A percentile compares a stretch with the other conserved stretches of the same genome.
These are phyloP conservation scores for Dothistroma pini DNA, from an alignment of 2,329 filamentous ascomycete genomes.

Conservation along the genomic window DNA sequence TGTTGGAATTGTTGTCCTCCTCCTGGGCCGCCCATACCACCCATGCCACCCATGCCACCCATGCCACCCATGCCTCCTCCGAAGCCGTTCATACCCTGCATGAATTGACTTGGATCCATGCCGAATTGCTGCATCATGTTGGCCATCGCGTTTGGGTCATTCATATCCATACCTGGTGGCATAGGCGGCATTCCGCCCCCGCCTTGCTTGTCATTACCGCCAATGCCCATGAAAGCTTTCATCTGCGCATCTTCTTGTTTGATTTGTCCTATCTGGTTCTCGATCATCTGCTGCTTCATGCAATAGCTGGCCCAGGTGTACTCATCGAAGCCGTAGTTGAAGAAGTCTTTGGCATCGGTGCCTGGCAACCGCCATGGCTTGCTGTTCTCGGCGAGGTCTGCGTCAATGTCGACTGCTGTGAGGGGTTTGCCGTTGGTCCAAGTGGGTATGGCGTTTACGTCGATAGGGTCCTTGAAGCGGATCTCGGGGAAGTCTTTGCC, in stretches of 20 bases:
- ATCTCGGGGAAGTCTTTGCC: constrained; percentile 64
- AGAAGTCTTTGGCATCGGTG: constrained; percentile 93
- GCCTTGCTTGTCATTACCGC: constrained; percentile 18
- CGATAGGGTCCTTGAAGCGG: constrained; percentile 64
- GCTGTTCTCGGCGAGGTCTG: constrained; percentile 61
- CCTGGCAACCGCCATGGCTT: constrained; percentile 96
- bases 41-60: constrained; percentile 18
- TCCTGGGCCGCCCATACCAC: constrained; percentile 20
- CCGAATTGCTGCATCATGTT: constrained; percentile 51
- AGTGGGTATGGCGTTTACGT: constrained; percentile 76
- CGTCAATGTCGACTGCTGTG: constrained; percentile 50
- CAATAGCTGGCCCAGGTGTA: constrained; percentile 97
- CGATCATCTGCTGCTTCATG: constrained; percentile 76
- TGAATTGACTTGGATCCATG: constrained; percentile 15
- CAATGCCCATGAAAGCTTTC: constrained; percentile 55
- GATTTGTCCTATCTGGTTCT: constrained; percentile 73
- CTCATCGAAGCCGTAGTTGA: constrained; percentile 99
- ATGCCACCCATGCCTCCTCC: constrained; percentile 22
- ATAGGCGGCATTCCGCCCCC: constrained; percentile 28
- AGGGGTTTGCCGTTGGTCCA: constrained; percentile 75
- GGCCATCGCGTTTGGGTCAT: constrained; percentile 54
- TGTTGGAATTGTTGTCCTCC: constrained; percentile 14
- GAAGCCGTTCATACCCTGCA: constrained; percentile 4
- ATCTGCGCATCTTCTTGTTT: constrained; percentile 65
- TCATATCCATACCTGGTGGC: constrained; percentile 38